phyloP scores from a whole-genome alignment of 1,284 basidiomycete genomes.

The Pyrrhoderma noxium region DNA sequence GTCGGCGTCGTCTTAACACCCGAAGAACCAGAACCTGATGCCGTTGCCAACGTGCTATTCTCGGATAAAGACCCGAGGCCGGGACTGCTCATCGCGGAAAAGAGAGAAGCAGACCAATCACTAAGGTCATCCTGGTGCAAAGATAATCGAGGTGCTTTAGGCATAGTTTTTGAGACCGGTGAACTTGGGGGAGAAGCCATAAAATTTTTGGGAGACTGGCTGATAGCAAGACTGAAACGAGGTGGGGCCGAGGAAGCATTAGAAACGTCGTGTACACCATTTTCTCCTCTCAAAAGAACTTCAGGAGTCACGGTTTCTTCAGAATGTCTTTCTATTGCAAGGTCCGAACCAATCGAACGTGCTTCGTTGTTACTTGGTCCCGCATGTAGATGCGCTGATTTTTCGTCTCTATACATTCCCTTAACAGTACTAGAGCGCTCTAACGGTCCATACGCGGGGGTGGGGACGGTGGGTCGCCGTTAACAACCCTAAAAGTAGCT shows the following conservation, averaged over 20 bases:
- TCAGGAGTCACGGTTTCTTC: slow-evolving; percentile 15
- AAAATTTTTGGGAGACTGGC: not conserved
- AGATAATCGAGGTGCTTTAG: slow-evolving; percentile 47
- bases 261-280: not conserved
- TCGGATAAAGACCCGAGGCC: not conserved
- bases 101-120: slow-evolving; percentile 25
- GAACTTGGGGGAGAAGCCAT: not conserved
- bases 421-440: not conserved
- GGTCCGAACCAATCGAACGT: not conserved
- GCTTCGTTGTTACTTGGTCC: slow-evolving; percentile 1
- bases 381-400: too few species aligned
- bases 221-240: slow-evolving; percentile 1
- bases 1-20: not conserved
- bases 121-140: slow-evolving; percentile 37
- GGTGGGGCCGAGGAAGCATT: not conserved
- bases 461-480: slow-evolving; percentile 32
- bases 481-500: slow-evolving; percentile 31
- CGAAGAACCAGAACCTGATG: not conserved
- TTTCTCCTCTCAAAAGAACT: slow-evolving; percentile 1
- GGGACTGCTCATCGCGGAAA: slow-evolving; percentile 24
- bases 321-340: slow-evolving; percentile 6
- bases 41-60: not conserved
- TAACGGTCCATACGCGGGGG: slow-evolving; percentile 35
- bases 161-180: slow-evolving; percentile 27
- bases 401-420: too few species aligned